Conservation (phyloP, 1,284 basidiomycete genomes). For the Sporisorium graminicola region DNA sequence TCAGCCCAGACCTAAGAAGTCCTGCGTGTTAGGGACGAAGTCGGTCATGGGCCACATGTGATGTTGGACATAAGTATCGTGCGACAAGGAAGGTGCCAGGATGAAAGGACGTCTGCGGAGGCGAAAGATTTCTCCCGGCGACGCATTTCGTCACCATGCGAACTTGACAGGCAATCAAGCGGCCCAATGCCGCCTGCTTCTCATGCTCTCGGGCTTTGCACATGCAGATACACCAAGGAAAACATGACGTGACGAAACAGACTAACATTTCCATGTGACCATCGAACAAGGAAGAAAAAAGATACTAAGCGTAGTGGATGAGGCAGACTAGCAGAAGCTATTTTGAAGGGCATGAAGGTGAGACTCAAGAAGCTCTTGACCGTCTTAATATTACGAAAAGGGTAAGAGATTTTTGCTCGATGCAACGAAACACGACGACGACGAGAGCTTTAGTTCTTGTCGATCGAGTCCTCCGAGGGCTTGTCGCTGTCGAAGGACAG, state of each 20-base stretch:
- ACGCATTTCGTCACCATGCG: not conserved
- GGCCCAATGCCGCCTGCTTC: not conserved
- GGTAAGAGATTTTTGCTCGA: not conserved
- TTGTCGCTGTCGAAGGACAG: constrained; percentile 29
- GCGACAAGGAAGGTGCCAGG: no score
- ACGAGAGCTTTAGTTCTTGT: constrained; percentile 22
- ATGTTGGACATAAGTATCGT: no score
- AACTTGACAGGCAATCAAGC: not conserved
- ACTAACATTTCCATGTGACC: constrained; percentile 1
- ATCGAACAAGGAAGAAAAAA: not conserved
- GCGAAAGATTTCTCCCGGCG: not conserved
- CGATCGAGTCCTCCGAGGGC: constrained; percentile 19
- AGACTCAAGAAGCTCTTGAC: not conserved
- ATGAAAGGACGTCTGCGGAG: no score
- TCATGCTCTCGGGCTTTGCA: not conserved
- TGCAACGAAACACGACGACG: not conserved
- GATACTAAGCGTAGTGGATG: not conserved
- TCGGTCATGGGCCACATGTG: no score
- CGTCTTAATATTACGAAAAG: not conserved
- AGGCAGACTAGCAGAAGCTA: not conserved
- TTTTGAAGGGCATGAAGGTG: not conserved
- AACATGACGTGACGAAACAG: not conserved
- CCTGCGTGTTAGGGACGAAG: no score
- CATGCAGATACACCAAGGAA: not conserved
- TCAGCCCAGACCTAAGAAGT: no score